A percentile compares a stretch with the other conserved stretches of the same genome.
Conservation (phyloP, 768 basidiomycete genomes). For the Lyophyllum decastes region DNA sequence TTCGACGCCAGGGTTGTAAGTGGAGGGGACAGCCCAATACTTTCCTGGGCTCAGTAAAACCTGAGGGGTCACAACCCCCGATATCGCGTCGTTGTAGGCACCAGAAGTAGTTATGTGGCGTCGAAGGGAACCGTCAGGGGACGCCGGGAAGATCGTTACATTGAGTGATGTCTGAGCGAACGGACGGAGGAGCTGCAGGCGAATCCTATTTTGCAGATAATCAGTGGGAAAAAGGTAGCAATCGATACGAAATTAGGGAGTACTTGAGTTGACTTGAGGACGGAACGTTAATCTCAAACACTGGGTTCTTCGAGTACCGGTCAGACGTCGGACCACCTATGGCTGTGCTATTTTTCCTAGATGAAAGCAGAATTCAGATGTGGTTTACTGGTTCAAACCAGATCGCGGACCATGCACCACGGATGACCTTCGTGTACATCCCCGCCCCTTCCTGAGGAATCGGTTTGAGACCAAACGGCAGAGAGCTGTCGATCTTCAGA, state of each 20-base stretch:
- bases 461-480: constrained; percentile 57
- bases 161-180: constrained; percentile 54
- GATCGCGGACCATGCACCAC: constrained; percentile 89
- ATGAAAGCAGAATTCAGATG: background rate
- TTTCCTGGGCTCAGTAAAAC: constrained; percentile 56
- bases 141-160: constrained; percentile 53
- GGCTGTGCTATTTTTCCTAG: constrained; percentile 59
- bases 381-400: too few relatives aligned
- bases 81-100: constrained; percentile 72
- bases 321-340: constrained; percentile 71
- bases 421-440: constrained; percentile 72
- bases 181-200: constrained; percentile 60
- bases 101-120: constrained; percentile 69
- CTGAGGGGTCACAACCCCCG: constrained; percentile 67
- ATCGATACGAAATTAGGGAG: constrained; percentile 17
- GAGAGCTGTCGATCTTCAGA: constrained; percentile 62
- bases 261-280: constrained; percentile 60
- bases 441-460: constrained; percentile 90
- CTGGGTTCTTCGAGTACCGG: constrained; percentile 68
- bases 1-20: constrained; percentile 61
- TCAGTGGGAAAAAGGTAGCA: background rate
- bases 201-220: constrained; percentile 48
- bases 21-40: constrained; percentile 76
- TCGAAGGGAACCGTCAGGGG: constrained; percentile 30
- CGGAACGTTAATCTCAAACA: constrained; percentile 60